Conservation (phyloP, 164 flowering plant genomes). For the Vitis rotundifolia region DNA sequence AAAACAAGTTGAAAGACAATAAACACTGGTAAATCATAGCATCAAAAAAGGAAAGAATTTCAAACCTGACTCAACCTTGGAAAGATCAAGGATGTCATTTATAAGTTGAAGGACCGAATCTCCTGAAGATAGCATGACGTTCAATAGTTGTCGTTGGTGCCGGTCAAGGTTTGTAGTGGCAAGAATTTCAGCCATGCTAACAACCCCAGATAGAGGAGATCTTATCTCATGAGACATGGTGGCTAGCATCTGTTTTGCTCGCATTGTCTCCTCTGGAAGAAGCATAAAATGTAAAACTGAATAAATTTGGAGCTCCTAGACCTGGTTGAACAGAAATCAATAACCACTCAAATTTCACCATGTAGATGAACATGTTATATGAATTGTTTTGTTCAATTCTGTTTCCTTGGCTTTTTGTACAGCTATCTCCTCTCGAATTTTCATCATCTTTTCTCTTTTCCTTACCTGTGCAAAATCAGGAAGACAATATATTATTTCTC, state of each 20-base stretch:
- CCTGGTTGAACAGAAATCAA: constrained; percentile 2
- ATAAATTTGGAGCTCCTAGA: background rate
- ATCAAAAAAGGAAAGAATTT: constrained; percentile 5
- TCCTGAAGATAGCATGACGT: constrained; percentile 92
- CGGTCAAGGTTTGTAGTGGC: constrained; percentile 70
- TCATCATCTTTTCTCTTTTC: constrained; percentile 91
- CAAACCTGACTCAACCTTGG: constrained; percentile 97
- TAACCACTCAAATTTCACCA: background rate
- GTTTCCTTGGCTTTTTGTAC: constrained; percentile 96
- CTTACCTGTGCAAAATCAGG: constrained; percentile 50
- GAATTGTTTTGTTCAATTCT: constrained; percentile 90
- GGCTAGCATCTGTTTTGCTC: constrained; percentile 96
- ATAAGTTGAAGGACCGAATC: constrained; percentile 92
- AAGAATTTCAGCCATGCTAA: constrained; percentile 93
- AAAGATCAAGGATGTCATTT: constrained; percentile 96
- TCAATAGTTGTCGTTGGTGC: constrained; percentile 74
- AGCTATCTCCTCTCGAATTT: constrained; percentile 87
- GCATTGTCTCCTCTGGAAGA: constrained; percentile 92
- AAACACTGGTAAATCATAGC: background rate
- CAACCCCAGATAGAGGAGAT: constrained; percentile 92
- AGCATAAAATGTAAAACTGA: background rate
- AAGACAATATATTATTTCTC: background rate
- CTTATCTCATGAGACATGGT: constrained; percentile 99
- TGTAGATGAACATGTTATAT: constrained; percentile 68
- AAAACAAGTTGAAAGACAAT: too few species aligned